Percentiles rank a stretch among this genome's conserved stretches.
Evolutionary conservation across 495 filamentous ascomycete genomes (phyloP).

Genomic region (Trichoderma virens): DNA sequence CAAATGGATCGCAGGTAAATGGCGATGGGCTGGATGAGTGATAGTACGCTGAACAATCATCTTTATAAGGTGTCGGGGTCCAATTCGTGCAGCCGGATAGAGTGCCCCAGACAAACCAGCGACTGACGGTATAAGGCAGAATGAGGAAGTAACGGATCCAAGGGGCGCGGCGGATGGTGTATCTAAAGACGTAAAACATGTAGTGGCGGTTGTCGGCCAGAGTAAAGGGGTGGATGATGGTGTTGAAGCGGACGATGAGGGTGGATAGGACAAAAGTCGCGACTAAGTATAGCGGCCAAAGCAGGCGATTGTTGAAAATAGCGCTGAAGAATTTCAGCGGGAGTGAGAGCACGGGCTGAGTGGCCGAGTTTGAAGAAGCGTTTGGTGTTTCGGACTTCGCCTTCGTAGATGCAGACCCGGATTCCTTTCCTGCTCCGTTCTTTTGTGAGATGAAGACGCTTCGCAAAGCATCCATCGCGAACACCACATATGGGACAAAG

Average conservation of each 20-base stretch:
- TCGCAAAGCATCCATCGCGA: conserved; percentile 12
- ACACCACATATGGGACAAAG: conserved; percentile 41
- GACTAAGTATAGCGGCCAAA: conserved; percentile 20
- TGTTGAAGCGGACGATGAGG: conserved; percentile 67
- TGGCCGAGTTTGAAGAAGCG: neutral
- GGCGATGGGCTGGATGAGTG: neutral
- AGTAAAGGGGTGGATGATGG: conserved; percentile 90
- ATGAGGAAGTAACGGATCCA: conserved; percentile 60
- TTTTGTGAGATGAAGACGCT: neutral
- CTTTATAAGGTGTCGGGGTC: neutral
- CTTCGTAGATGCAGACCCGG: neutral
- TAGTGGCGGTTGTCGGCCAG: conserved; percentile 96
- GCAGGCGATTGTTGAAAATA: conserved; percentile 15
- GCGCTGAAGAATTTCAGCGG: neutral
- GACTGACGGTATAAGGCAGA: conserved; percentile 42
- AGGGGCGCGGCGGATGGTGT: conserved; percentile 60
- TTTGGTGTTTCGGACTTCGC: too few species aligned
- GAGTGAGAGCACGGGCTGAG: neutral
- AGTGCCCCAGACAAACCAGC: conserved; percentile 55
- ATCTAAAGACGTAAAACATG: conserved; percentile 90
- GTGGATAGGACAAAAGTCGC: conserved; percentile 23
- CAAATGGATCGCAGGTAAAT: conserved; percentile 1
- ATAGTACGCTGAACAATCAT: neutral
- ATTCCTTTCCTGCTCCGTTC: neutral
- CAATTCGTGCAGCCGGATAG: conserved; percentile 17